Base-by-base conservation (phyloP, 441 rosid genomes). In the Brassica hybrid region DNA sequence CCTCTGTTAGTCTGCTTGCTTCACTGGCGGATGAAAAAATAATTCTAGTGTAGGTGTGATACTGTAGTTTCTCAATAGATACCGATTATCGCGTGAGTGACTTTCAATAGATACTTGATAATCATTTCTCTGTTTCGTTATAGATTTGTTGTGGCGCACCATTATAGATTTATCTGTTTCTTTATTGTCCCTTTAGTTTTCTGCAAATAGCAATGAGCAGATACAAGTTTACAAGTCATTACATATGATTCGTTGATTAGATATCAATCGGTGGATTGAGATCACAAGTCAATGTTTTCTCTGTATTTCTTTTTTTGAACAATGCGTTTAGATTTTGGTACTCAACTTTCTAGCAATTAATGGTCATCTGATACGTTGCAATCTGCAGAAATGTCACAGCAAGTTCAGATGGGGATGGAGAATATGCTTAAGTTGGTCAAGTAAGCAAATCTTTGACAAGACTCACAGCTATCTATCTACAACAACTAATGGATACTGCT, bases 381-480 rank as follows among this genome's bases (percentile, higher is more conserved):
- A 45, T 9, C 5, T 67, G 77, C 90, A 91, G 99, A 95, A 79
- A 76, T 86, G 89, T 90, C 95, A 13, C 97, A 89, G 78, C 91
- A 88, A 81, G 90, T 85, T 65, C 91, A 95, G 84, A 79, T 72
- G 83, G 91, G 85, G 58, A 88, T 90, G 97, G 94, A 74, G 75
- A 88, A 80, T 76, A 89, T 91, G 97, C 94, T 95, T 69, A 93
- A 90, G 88, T 81, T 88, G 94, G 90, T 82, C 60, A 83, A 23
- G 97, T 91, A 81, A 82, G 94, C 82, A 54, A 54, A 27, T 27
- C 32, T 27, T 27, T 27, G 32, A 27, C 3, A 27, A 3, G 32
- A 0, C n/a, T n/a, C 5, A 27, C 4, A 27, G 32, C 48, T 45
- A 54, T 48, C 32, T 25, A 64, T 23, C 48, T 36, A 48, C 69